A percentile compares a stretch with the other conserved stretches of the same genome.
Evolutionary conservation across 257 asterid species (phyloP).

Genomic region (Solanum corneliomulleri): DNA sequence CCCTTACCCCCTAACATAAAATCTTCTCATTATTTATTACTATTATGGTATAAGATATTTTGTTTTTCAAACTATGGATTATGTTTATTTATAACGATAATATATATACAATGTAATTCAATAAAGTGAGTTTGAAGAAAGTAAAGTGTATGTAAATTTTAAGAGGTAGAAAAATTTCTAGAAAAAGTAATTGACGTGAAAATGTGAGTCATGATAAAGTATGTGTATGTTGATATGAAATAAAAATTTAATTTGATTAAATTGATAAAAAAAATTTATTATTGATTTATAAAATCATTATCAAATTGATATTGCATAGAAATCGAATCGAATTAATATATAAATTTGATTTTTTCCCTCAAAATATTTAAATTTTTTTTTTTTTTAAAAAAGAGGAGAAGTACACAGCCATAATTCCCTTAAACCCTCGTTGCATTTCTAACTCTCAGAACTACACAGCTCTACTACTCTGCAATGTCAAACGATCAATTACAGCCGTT

Average conservation of each 20-base stretch:
- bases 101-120: too few relatives aligned
- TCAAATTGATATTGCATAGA: neutral
- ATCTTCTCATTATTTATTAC: neutral
- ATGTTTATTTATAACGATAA: neutral
- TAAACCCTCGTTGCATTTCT: neutral
- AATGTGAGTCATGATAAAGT: too few relatives aligned
- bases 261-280: too few relatives aligned
- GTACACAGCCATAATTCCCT: neutral
- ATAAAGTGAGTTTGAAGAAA: neutral
- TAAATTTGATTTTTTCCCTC: neutral
- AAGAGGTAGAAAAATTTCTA: neutral
- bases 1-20: neutral
- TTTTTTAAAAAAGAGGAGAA: neutral
- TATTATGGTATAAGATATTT: neutral
- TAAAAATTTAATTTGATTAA: too few relatives aligned
- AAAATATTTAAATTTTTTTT: neutral
- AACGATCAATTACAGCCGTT: conserved; percentile 18
- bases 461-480: conserved; percentile 14
- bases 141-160: neutral
- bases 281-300: too few relatives aligned
- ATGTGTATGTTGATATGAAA: too few relatives aligned
- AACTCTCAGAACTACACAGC: neutral
- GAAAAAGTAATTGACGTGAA: neutral
- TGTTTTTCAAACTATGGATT: neutral
- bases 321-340: neutral